Base-by-base conservation (phyloP, 805 yeast species). In the Wickerhamiella musiphila region DNA sequence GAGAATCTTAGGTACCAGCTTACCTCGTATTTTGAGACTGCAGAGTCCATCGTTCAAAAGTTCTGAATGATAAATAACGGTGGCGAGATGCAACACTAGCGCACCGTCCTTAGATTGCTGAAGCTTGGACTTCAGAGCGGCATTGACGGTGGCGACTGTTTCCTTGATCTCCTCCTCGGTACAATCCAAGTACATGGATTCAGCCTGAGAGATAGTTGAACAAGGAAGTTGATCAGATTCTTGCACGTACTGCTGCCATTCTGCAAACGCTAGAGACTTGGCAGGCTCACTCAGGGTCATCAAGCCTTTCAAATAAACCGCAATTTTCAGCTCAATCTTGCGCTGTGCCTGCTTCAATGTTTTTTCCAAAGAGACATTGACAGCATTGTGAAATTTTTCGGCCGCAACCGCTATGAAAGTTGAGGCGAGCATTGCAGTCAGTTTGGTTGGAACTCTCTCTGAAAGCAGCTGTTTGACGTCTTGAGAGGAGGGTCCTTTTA, bases 1-100 rank as follows among this genome's bases (percentile, higher is more conserved):
- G 26, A 51, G 37, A 4, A 52, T 26, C 21, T 46, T 46, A 5
- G 56, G 54, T 14, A 49, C 46, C 13, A 40, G 38, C 32, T 49
- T 51, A 11, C 56, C 54, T 4, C 43, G 29, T 18, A 48, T 34
- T 15, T 43, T 37, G 14, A 52, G 37, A n/a, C n/a, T n/a, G 8
- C 42, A 23, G 4, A 6, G 14, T 23, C 22, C 21, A 6, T 39
- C 35, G 4, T 33, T 32, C 15, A 27, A 28, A 13, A 37, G 30
- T 5, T 16, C 13, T 3, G 47, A 40, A 24, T 46, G 46, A 23
- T 34, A 35, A 5, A 44, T 31, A 5, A 40, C 36, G 3, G 40
- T 37, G 2, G 54, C 51, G 18, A 48, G 28, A 25, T 47, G 54
- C 21, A 52, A 38, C 9, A 43, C 31, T 15, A 37, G 31, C 5